phyloP scores from a whole-genome alignment of 2,329 filamentous ascomycete species.

The Sclerotinia sclerotiorum region DNA sequence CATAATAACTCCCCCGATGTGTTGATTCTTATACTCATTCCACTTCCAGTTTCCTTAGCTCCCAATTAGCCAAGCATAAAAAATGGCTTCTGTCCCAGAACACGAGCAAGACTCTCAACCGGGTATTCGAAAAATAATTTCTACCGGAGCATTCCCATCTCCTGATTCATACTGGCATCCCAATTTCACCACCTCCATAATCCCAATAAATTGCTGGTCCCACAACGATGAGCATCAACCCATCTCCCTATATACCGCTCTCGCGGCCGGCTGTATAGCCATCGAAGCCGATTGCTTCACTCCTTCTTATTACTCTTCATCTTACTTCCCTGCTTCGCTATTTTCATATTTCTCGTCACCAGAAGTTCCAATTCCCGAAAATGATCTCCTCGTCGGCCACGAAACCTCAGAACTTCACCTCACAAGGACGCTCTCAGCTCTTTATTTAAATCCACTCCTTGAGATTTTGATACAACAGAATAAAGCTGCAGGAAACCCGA shows the following conservation, averaged over 20 bases:
- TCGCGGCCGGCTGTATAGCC: conserved; percentile 57
- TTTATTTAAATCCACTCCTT: conserved; percentile 61
- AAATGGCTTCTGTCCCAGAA: neutral
- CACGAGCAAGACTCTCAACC: neutral
- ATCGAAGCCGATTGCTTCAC: conserved; percentile 53
- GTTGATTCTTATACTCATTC: neutral
- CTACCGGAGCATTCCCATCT: neutral
- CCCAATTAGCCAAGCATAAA: neutral
- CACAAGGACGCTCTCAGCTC: conserved; percentile 53
- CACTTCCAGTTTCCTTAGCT: neutral
- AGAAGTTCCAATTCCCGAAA: neutral
- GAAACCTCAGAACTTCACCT: conserved; percentile 51
- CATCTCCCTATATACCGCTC: conserved; percentile 49
- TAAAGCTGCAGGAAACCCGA: conserved; percentile 13
- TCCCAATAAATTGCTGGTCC: conserved; percentile 35
- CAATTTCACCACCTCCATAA: conserved; percentile 19
- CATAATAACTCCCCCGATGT: neutral
- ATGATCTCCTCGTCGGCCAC: conserved; percentile 55
- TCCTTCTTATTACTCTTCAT: neutral
- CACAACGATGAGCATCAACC: conserved; percentile 60
- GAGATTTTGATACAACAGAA: conserved; percentile 55
- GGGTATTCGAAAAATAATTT: conserved; percentile 3
- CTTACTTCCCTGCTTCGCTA: neutral
- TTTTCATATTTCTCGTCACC: conserved; percentile 5
- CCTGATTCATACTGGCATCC: conserved; percentile 6